A percentile compares a stretch with the other conserved stretches of the same genome.
Evolutionary conservation across 768 basidiomycete species (phyloP).

Genomic region (Boletus insuetus): DNA sequence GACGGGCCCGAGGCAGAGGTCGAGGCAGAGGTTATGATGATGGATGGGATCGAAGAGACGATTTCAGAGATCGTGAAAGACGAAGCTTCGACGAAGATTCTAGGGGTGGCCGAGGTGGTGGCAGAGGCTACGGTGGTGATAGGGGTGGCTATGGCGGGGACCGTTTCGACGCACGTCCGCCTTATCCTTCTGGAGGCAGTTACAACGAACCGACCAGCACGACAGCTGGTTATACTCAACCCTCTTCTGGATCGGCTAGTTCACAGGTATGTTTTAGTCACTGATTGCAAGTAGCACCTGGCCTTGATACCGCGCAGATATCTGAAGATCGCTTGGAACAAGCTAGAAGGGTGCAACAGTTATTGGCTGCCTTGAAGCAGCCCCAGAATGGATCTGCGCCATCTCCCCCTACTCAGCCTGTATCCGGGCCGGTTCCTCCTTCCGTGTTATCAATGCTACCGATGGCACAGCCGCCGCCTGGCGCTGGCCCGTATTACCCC

Average conservation of each 20-base stretch:
- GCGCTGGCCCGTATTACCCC: constrained; percentile 43
- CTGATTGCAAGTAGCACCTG: background rate
- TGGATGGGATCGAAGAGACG: constrained; percentile 45
- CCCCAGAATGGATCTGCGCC: constrained; percentile 41
- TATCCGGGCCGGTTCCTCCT: constrained; percentile 37
- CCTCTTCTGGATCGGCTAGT: constrained; percentile 15
- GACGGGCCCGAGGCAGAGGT: constrained; percentile 39
- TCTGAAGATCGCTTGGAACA: constrained; percentile 82
- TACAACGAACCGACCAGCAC: constrained; percentile 28
- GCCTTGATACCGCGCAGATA: constrained; percentile 4
- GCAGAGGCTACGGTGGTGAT: constrained; percentile 37
- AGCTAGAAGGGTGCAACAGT: constrained; percentile 81
- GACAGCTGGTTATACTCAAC: constrained; percentile 24
- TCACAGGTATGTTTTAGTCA: constrained; percentile 30
- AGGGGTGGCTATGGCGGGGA: constrained; percentile 45
- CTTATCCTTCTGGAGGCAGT: constrained; percentile 26
- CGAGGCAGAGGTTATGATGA: constrained; percentile 39
- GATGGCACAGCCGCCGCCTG: constrained; percentile 25
- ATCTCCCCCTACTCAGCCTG: constrained; percentile 24
- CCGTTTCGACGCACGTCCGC: constrained; percentile 42
- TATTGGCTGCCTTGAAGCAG: constrained; percentile 79
- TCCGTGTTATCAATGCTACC: constrained; percentile 37
- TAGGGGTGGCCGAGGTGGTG: constrained; percentile 35
- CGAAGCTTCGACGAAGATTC: constrained; percentile 37
- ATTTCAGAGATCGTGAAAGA: constrained; percentile 38